A percentile compares a stretch with the other conserved stretches of the same genome.
Conservation (phyloP, 768 basidiomycete genomes). For the Lyophyllum atratum region DNA sequence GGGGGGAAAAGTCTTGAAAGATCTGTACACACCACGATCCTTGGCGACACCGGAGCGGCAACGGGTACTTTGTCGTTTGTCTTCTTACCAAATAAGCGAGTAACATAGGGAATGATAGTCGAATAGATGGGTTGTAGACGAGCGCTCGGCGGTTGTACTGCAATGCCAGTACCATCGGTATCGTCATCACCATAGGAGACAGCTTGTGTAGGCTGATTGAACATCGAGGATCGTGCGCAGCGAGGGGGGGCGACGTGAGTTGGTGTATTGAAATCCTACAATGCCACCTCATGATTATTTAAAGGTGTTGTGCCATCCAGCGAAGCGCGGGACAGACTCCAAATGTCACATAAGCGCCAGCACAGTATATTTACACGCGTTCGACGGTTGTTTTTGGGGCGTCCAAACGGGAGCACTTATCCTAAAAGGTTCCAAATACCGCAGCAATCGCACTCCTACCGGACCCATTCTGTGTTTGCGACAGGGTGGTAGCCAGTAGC, state of each 20-base stretch:
- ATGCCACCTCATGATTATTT: too few relatives aligned
- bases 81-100: background rate
- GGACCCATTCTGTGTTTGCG: too few relatives aligned
- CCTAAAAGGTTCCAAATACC: too few relatives aligned
- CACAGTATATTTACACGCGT: too few relatives aligned
- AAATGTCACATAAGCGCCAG: too few relatives aligned
- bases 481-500: too few relatives aligned
- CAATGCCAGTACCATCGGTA: background rate
- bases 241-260: background rate
- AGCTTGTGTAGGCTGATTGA: background rate
- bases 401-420: too few relatives aligned
- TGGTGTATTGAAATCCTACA: background rate
- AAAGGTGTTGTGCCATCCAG: too few relatives aligned
- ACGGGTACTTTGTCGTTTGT: background rate
- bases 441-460: too few relatives aligned
- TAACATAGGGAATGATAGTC: background rate
- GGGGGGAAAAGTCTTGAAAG: background rate
- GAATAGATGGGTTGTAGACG: background rate
- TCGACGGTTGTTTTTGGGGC: too few relatives aligned
- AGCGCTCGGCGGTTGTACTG: background rate
- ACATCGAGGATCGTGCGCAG: background rate
- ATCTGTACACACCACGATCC: conserved; percentile 8
- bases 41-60: background rate
- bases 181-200: background rate
- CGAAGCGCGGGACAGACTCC: too few relatives aligned